Evolutionary conservation across 208 protist genomes (phyloP).

Genomic region (Acanthamoeba rhysodes): DNA sequence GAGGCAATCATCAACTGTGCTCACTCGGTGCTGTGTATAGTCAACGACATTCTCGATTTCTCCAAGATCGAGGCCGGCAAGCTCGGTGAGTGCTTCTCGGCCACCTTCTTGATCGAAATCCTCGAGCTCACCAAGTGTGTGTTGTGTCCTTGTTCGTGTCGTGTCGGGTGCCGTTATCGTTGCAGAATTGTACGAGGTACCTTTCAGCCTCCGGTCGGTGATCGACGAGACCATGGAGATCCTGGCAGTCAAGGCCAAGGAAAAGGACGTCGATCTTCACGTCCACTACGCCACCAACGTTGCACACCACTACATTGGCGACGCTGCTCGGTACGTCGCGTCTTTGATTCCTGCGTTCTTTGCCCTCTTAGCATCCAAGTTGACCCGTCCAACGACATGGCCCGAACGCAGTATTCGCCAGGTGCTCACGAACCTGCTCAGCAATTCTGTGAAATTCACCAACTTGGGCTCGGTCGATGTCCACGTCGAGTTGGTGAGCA

Average conservation of each 20-base stretch:
- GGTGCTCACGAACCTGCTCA: slow-evolving; percentile 66
- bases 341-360: neutral
- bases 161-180: neutral
- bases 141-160: neutral
- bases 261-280: slow-evolving; percentile 60
- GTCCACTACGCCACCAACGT: slow-evolving; percentile 48
- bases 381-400: neutral
- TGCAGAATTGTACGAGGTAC: slow-evolving; percentile 77
- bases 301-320: slow-evolving; percentile 54
- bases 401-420: slow-evolving; percentile 1
- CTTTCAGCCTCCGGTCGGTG: slow-evolving; percentile 65
- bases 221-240: slow-evolving; percentile 70
- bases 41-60: slow-evolving; percentile 74
- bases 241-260: slow-evolving; percentile 41
- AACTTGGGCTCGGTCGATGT: slow-evolving; percentile 65
- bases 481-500: slow-evolving; percentile 41
- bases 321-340: neutral
- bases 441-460: slow-evolving; percentile 85
- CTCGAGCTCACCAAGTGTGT: neutral
- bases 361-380: neutral
- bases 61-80: slow-evolving; percentile 68
- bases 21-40: slow-evolving; percentile 37
- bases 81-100: neutral
- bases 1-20: slow-evolving; percentile 72
- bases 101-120: neutral